phyloP scores from a whole-genome alignment of 2,329 filamentous ascomycete species.

The Phaeomoniella chlamydospora region DNA sequence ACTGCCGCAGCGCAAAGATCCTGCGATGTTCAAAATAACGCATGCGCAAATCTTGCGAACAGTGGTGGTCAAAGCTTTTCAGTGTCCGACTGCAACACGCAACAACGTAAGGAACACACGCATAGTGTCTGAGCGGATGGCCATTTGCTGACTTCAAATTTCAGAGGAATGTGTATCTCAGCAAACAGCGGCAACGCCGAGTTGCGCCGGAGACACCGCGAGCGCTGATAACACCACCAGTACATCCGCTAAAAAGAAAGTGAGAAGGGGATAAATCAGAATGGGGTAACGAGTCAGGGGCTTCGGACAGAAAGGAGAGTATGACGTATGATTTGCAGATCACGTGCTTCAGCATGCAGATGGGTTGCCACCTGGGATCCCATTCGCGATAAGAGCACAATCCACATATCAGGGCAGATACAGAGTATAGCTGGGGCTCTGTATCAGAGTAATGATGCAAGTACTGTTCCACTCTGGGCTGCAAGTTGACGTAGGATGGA shows the following conservation, averaged over 20 bases:
- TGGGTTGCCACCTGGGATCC: too few species aligned
- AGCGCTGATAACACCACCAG: background rate
- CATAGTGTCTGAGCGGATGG: background rate
- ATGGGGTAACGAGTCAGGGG: too few species aligned
- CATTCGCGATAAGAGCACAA: too few species aligned
- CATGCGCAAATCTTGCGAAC: background rate
- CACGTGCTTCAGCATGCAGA: too few species aligned
- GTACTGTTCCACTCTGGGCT: too few species aligned
- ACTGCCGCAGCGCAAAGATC: conserved; percentile 43
- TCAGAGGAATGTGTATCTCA: background rate
- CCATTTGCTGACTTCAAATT: background rate
- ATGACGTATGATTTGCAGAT: too few species aligned
- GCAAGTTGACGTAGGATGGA: too few species aligned
- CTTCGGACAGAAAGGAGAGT: too few species aligned
- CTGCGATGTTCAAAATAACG: background rate
- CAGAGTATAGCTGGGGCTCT: too few species aligned
- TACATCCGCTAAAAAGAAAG: background rate
- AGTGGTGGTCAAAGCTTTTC: background rate
- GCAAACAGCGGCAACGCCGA: background rate
- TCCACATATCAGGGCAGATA: too few species aligned
- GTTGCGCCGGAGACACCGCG: background rate
- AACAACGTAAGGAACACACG: background rate
- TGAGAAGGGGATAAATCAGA: too few species aligned
- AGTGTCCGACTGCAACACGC: background rate
- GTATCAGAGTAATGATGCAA: too few species aligned